Evolutionary conservation across 192 early-diverging fungal genomes (phyloP).

Genomic region (Anaeromyces robustus): DNA sequence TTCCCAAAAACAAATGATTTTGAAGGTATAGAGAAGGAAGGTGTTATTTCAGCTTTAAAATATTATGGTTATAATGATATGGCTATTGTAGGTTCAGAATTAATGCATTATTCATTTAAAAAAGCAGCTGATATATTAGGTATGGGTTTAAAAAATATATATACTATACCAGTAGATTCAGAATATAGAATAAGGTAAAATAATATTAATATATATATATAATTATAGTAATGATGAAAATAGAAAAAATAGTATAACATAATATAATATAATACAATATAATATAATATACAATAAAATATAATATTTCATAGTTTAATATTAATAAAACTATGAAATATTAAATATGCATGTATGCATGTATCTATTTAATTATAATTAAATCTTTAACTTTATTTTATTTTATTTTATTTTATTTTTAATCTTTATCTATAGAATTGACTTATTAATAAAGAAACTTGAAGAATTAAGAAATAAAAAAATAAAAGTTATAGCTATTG

Average conservation of each 20-base stretch:
- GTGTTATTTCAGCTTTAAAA: constrained; percentile 20
- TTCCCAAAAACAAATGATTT: constrained; percentile 10
- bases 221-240: too few species aligned
- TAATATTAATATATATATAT: too few species aligned
- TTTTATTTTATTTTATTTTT: too few species aligned
- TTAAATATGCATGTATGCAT: too few species aligned
- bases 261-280: too few species aligned
- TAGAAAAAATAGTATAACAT: too few species aligned
- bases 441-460: constrained; percentile 17
- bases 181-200: constrained; percentile 19
- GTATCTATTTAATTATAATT: too few species aligned
- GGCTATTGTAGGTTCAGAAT: constrained; percentile 22
- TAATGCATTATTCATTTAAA: constrained; percentile 44
- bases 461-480: constrained; percentile 13
- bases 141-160: constrained; percentile 27
- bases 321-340: too few species aligned
- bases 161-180: constrained; percentile 24
- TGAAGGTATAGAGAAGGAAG: constrained; percentile 30
- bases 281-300: too few species aligned
- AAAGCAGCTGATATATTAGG: constrained; percentile 42
- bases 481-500: constrained; percentile 23
- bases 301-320: too few species aligned
- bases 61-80: constrained; percentile 30
- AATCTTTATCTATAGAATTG: too few species aligned
- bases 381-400: too few species aligned